These are phyloP conservation scores for Trichomonas gallinae DNA, from an alignment of 208 protist species.

Conservation along the genomic window DNA sequence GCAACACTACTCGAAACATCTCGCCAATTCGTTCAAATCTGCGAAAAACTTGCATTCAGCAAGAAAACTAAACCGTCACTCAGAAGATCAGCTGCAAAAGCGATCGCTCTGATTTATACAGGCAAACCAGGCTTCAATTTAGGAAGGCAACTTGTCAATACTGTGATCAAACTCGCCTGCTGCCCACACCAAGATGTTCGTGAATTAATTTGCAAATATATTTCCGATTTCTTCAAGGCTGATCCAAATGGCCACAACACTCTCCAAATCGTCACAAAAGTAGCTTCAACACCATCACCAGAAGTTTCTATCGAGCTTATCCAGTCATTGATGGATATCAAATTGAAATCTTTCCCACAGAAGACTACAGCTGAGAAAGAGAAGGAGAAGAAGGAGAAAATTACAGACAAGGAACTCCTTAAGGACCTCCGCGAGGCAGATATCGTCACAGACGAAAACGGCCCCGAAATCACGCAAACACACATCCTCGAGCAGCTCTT, in stretches of 20 bases:
- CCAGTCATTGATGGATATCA: background rate
- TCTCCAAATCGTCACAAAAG: background rate
- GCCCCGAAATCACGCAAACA: background rate
- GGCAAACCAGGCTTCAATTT: background rate
- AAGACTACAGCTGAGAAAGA: background rate
- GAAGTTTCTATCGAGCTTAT: background rate
- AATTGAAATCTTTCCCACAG: background rate
- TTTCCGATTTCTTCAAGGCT: background rate
- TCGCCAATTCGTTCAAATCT: background rate
- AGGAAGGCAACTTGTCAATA: background rate
- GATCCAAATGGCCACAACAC: background rate
- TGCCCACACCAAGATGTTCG: background rate
- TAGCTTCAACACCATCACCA: background rate
- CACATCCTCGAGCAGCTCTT: background rate
- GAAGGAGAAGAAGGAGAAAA: background rate
- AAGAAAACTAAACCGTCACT: background rate
- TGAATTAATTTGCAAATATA: background rate
- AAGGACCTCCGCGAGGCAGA: background rate
- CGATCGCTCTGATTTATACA: background rate
- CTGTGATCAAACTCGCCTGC: background rate
- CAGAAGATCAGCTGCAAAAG: background rate
- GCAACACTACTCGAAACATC: background rate
- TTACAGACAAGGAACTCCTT: background rate
- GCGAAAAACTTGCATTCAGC: background rate
- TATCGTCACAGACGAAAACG: background rate